Conservation (phyloP, 192 early-diverging fungal genomes). For the Gryganskiella cystojenkinii region DNA sequence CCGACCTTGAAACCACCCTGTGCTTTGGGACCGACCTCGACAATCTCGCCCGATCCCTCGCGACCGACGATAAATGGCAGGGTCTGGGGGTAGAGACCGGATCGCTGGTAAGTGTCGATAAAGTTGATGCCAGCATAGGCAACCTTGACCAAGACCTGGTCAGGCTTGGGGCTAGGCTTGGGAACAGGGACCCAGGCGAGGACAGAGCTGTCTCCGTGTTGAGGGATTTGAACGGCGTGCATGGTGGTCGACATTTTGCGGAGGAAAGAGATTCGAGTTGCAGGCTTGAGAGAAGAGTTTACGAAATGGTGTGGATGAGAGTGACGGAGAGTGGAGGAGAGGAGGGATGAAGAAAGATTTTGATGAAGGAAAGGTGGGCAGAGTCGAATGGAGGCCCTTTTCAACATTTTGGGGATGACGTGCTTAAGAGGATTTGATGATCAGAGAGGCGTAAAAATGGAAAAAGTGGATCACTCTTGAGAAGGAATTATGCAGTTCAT, state of each 20-base stretch:
- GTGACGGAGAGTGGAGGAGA: not conserved
- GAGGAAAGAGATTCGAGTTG: not conserved
- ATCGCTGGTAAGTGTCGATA: conserved; percentile 90
- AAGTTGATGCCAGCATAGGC: conserved; percentile 83
- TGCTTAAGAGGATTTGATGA: too few relatives aligned
- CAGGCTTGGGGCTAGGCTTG: conserved; percentile 52
- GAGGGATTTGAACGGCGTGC: conserved; percentile 57
- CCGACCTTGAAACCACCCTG: conserved; percentile 72
- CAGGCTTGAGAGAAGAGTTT: not conserved
- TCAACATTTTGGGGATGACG: too few relatives aligned
- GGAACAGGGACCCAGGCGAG: conserved; percentile 59
- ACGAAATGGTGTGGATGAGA: not conserved
- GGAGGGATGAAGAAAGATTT: too few relatives aligned
- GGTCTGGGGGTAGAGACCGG: conserved; percentile 72
- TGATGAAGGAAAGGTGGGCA: too few relatives aligned
- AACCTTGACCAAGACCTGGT: conserved; percentile 77
- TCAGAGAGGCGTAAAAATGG: too few relatives aligned
- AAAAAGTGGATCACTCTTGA: too few relatives aligned
- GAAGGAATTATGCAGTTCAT: too few relatives aligned
- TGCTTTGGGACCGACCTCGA: conserved; percentile 65
- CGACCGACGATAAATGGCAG: conserved; percentile 76
- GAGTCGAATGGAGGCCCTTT: too few relatives aligned
- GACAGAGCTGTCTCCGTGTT: conserved; percentile 64
- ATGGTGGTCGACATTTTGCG: conserved; percentile 28
- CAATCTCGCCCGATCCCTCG: conserved; percentile 83